A percentile compares a stretch with the other conserved stretches of the same genome.
These are phyloP conservation scores for Iris pallida DNA, from an alignment of 116 monocot genomes.

Conservation along the genomic window DNA sequence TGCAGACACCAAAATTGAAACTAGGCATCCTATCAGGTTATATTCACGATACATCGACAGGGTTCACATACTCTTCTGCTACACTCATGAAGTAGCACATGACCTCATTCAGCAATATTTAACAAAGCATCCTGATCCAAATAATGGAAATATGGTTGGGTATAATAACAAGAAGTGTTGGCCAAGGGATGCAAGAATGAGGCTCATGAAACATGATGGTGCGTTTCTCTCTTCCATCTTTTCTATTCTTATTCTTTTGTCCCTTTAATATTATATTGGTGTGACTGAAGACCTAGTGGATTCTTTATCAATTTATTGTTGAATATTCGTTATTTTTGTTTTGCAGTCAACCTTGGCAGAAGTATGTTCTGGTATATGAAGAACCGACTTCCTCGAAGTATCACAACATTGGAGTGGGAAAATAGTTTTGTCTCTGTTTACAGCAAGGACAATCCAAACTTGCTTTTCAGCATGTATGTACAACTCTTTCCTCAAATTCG, in stretches of 20 bases:
- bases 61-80: conserved; percentile 67
- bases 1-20: conserved; percentile 65
- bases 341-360: conserved; percentile 71
- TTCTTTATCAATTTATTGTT: no score
- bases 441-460: conserved; percentile 82
- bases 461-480: conserved; percentile 76
- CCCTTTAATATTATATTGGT: no score
- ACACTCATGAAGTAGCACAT: conserved; percentile 75
- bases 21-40: conserved; percentile 65
- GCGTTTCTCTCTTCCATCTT: conserved; percentile 1
- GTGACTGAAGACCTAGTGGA: no score
- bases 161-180: conserved; percentile 84
- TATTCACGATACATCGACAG: conserved; percentile 76
- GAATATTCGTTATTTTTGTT: neutral
- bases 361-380: conserved; percentile 89
- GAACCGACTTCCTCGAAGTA: conserved; percentile 69
- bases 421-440: conserved; percentile 77
- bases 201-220: conserved; percentile 89
- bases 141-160: conserved; percentile 83
- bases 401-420: conserved; percentile 79
- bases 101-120: conserved; percentile 71
- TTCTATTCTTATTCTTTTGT: neutral
- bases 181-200: conserved; percentile 80
- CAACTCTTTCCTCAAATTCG: neutral
- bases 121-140: conserved; percentile 79